Evolutionary conservation across 1,284 basidiomycete genomes (phyloP).

Genomic region (Rhizoctonia solani): DNA sequence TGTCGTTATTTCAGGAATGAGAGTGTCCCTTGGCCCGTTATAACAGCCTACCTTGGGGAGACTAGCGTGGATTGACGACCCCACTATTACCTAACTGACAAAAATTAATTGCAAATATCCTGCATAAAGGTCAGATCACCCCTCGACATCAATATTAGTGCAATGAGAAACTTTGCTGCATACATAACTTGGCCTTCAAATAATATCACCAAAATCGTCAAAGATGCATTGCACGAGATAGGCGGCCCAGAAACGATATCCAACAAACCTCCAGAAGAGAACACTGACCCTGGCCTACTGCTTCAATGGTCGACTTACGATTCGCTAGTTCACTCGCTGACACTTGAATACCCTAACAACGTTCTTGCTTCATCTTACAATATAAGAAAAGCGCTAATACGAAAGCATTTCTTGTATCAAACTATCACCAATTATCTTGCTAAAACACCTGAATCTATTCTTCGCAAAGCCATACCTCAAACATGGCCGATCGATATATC

Average conservation of each 20-base stretch:
- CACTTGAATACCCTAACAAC: constrained; percentile 51
- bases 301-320: constrained; percentile 86
- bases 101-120: neutral
- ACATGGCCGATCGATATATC: constrained; percentile 91
- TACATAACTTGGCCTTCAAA: constrained; percentile 36
- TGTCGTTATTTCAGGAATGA: no score
- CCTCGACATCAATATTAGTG: no score
- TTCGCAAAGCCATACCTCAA: constrained; percentile 64
- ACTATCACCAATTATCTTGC: constrained; percentile 74
- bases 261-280: constrained; percentile 37
- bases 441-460: constrained; percentile 66
- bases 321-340: constrained; percentile 74
- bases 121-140: no score
- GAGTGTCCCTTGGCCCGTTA: no score
- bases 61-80: no score
- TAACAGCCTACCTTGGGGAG: no score
- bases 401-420: constrained; percentile 90
- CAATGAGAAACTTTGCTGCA: constrained; percentile 25
- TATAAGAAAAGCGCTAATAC: constrained; percentile 90
- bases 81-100: no score
- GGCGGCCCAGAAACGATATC: constrained; percentile 39
- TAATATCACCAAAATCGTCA: constrained; percentile 21
- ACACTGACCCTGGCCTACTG: constrained; percentile 48
- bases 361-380: constrained; percentile 84
- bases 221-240: constrained; percentile 42